phyloP scores from a whole-genome alignment of 2,329 filamentous ascomycete genomes.

The Annulohypoxylon truncatum region DNA sequence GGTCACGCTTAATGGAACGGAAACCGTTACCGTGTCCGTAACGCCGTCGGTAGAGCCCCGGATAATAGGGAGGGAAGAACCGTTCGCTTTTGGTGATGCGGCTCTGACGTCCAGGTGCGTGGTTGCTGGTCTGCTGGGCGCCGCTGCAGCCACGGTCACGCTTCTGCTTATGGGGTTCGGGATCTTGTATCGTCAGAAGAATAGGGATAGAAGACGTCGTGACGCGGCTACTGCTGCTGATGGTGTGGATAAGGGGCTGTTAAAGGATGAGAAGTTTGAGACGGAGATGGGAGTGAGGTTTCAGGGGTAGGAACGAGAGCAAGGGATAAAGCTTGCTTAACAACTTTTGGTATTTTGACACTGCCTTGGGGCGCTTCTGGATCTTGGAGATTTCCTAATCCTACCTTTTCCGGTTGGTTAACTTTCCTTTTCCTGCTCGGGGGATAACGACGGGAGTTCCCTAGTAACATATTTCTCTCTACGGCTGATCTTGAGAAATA shows the following conservation, averaged over 20 bases:
- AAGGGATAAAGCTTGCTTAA: slow-evolving; percentile 3
- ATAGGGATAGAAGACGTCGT: slow-evolving; percentile 1
- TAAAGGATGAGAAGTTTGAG: slow-evolving; percentile 6
- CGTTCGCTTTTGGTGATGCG: not conserved
- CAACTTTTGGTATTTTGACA: not conserved
- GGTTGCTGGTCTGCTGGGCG: slow-evolving; percentile 9
- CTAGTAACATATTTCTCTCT: no score
- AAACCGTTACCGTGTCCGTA: not conserved
- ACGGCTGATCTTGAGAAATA: not conserved
- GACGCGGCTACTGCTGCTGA: not conserved
- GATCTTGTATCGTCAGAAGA: slow-evolving; percentile 8
- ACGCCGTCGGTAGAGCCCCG: not conserved
- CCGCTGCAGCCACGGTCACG: not conserved
- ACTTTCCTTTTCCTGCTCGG: not conserved
- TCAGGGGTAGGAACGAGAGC: not conserved
- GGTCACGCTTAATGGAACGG: not conserved
- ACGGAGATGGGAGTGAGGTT: not conserved
- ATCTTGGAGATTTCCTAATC: not conserved
- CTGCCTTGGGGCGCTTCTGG: not conserved
- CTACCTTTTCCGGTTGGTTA: not conserved
- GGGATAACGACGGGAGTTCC: no score
- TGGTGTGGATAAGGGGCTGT: not conserved
- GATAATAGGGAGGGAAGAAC: not conserved
- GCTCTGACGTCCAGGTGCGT: not conserved
- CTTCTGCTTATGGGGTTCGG: slow-evolving; percentile 14